Evolutionary conservation across 768 basidiomycete genomes (phyloP).

Genomic region (Pisolithus tinctorius): DNA sequence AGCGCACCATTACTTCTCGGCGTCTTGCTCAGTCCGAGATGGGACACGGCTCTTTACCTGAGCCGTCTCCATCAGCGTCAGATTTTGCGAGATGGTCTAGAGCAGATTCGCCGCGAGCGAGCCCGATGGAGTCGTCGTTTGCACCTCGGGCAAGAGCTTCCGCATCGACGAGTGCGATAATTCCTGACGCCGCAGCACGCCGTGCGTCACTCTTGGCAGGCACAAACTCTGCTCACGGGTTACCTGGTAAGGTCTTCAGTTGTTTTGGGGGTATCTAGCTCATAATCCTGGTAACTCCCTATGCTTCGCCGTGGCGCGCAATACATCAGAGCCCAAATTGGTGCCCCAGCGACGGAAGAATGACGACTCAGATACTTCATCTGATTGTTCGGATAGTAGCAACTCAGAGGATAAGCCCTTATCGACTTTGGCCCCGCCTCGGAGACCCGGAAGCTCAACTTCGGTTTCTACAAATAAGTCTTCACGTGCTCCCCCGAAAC

Average conservation of each 20-base stretch:
- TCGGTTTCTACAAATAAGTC: constrained; percentile 28
- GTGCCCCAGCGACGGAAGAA: constrained; percentile 4
- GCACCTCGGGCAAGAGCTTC: constrained; percentile 40
- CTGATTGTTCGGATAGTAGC: constrained; percentile 31
- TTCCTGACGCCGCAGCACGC: constrained; percentile 45
- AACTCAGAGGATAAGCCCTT: constrained; percentile 60
- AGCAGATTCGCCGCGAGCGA: constrained; percentile 25
- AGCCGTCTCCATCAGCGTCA: not conserved
- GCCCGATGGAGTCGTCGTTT: constrained; percentile 4
- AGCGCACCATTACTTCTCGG: constrained; percentile 29
- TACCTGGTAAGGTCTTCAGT: constrained; percentile 22
- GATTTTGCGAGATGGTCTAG: constrained; percentile 10
- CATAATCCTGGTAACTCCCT: not conserved
- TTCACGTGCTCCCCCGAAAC: constrained; percentile 33
- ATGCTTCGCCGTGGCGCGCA: not conserved
- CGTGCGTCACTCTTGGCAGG: constrained; percentile 38
- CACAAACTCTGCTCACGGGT: constrained; percentile 22
- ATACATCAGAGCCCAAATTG: constrained; percentile 3
- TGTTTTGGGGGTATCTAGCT: not conserved
- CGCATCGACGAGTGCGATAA: constrained; percentile 51
- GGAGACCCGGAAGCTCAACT: constrained; percentile 58
- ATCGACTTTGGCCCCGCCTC: constrained; percentile 52
- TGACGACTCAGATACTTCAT: constrained; percentile 20
- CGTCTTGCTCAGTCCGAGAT: constrained; percentile 11
- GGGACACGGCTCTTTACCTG: constrained; percentile 8